Base-by-base conservation (phyloP, 1,284 basidiomycete genomes). In the Pisolithus thermaeus region DNA sequence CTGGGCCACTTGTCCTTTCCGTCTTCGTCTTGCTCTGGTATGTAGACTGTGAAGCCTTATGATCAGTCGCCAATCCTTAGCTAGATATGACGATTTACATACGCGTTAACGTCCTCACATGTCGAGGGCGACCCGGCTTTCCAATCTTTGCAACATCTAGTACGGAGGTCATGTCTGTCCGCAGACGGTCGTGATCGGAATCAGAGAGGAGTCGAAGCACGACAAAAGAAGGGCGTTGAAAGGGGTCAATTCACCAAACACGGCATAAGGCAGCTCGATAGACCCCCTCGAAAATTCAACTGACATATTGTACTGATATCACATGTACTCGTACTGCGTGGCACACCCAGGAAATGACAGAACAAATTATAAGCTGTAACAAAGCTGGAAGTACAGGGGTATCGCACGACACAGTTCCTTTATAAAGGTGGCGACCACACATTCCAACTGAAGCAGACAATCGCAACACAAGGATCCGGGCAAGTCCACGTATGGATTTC, bases 1-100 rank as follows among this genome's bases (percentile, higher is more conserved):
- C 79, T 75, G 27, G 90, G 90, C 89, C 90, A 93, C 66, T 85
- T 85, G 63, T 90, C 87, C 61, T 89, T 84, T 37, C 86, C 89
- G 41, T 74, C 66, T 11, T 77, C 81, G 56, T 90, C 89, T 39
- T 79, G 79, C 61, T 90, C 88, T 4, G 87, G 84, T 7, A 82
- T 68, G 61, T 87, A 90, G 20, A 85, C 88, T 90, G 56, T 39
- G 22, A 44, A 27, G 43, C 38, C 12, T 2, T 23, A 52, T 16
- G n/a, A 32, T 38, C 49, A 52, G 51, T 32, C 32, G 44, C 25
- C 36, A 23, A 45, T 45, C 38, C 8, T 39, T 7, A 18, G 38
- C 7, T 22, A 18, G 18, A 39, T 39, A 22, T 22, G 8, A 52
- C 9, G 28, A 30, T 36, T 46, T 36, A 45, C 67, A 44, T 55